These are phyloP conservation scores for Chaetomium tenue DNA, from an alignment of 495 filamentous ascomycete species.

Conservation along the genomic window DNA sequence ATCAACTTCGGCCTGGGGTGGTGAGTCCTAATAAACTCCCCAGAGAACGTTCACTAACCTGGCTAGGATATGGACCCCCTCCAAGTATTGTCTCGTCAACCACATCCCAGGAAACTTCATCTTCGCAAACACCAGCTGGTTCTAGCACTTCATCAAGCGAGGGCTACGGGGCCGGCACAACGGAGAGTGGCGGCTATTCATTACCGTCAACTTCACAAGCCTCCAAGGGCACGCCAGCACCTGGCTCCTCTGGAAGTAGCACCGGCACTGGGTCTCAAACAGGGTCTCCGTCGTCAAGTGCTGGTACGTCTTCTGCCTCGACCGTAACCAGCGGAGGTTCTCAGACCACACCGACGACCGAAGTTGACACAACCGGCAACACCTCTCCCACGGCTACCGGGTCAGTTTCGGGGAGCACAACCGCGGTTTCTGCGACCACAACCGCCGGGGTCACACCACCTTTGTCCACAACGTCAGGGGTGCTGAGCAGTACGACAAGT, in stretches of 20 bases:
- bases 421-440: neutral
- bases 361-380: neutral
- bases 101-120: neutral
- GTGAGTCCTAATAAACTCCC: neutral
- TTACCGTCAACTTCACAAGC: neutral
- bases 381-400: neutral
- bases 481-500: neutral
- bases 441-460: slow-evolving; percentile 20
- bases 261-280: neutral
- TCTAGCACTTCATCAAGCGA: neutral
- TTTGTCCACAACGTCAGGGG: slow-evolving; percentile 26
- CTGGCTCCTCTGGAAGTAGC: neutral
- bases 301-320: neutral
- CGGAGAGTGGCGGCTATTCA: neutral
- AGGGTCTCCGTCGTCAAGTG: neutral
- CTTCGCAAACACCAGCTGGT: neutral
- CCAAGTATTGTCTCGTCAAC: neutral
- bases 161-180: neutral
- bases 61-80: slow-evolving; percentile 10
- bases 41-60: neutral
- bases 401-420: slow-evolving; percentile 7
- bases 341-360: neutral
- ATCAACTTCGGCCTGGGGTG: neutral
- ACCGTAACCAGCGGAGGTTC: neutral
- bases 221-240: neutral